phyloP scores from a whole-genome alignment of 2,329 filamentous ascomycete species.

The Cercospora sp. region DNA sequence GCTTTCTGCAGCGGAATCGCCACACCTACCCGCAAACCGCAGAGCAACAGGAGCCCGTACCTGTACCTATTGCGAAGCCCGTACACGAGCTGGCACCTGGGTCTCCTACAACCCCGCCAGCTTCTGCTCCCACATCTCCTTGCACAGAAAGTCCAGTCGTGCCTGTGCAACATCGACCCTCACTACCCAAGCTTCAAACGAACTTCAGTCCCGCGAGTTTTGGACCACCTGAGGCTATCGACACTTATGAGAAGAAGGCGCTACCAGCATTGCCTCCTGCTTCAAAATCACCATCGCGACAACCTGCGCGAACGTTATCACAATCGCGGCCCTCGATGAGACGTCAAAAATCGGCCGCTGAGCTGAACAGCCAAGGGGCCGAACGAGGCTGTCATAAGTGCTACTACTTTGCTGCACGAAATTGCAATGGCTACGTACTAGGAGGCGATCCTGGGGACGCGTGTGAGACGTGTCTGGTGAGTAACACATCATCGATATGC shows the following conservation, averaged over 20 bases:
- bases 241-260: slow-evolving; percentile 27
- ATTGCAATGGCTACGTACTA: slow-evolving; percentile 41
- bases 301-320: slow-evolving; percentile 14
- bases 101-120: slow-evolving; percentile 15
- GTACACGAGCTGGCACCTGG: slow-evolving; percentile 5
- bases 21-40: slow-evolving; percentile 31
- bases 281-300: slow-evolving; percentile 10
- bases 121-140: slow-evolving; percentile 10
- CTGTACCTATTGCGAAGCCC: slow-evolving; percentile 10
- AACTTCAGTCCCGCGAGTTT: slow-evolving; percentile 19
- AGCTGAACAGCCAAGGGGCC: slow-evolving; percentile 3
- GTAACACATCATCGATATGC: slow-evolving; percentile 1
- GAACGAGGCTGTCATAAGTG: slow-evolving; percentile 39
- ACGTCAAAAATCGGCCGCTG: slow-evolving; percentile 3
- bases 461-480: slow-evolving; percentile 38
- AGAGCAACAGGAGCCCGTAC: slow-evolving; percentile 16
- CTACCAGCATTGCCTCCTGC: slow-evolving; percentile 25
- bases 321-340: slow-evolving; percentile 16
- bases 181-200: slow-evolving; percentile 32
- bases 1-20: slow-evolving; percentile 25
- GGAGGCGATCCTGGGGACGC: slow-evolving; percentile 38
- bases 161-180: slow-evolving; percentile 20
- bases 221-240: slow-evolving; percentile 27
- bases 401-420: slow-evolving; percentile 41
- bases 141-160: slow-evolving; percentile 5